Evolutionary conservation across 2,329 filamentous ascomycete species (phyloP).

Genomic region (Trichoderma sp.): DNA sequence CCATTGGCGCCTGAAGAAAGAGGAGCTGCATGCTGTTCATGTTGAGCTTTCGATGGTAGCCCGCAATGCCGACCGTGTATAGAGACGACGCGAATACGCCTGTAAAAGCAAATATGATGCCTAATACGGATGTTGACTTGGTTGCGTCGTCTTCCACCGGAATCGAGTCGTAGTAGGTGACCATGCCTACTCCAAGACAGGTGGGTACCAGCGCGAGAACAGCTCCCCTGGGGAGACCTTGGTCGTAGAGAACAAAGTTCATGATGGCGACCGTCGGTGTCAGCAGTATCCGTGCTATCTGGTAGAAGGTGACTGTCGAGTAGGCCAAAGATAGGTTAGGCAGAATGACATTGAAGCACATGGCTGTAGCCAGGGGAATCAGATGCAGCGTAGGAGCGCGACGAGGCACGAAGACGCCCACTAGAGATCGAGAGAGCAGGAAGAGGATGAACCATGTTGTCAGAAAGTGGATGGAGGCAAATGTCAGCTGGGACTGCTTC

Average conservation of each 20-base stretch:
- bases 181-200: slow-evolving; percentile 65
- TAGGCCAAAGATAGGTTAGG: slow-evolving; percentile 69
- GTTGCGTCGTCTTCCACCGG: slow-evolving; percentile 50
- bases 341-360: slow-evolving; percentile 70
- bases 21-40: slow-evolving; percentile 71
- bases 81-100: slow-evolving; percentile 67
- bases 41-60: slow-evolving; percentile 65
- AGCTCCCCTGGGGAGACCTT: slow-evolving; percentile 58
- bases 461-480: slow-evolving; percentile 69
- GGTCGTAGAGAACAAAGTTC: slow-evolving; percentile 63
- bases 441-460: slow-evolving; percentile 67
- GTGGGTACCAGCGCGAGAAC: slow-evolving; percentile 60
- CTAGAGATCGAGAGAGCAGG: slow-evolving; percentile 58
- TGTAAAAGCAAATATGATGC: slow-evolving; percentile 64
- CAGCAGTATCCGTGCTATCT: slow-evolving; percentile 67
- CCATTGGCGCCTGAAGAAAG: slow-evolving; percentile 67
- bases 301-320: slow-evolving; percentile 70
- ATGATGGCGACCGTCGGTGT: slow-evolving; percentile 67
- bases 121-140: slow-evolving; percentile 59
- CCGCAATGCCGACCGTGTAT: slow-evolving; percentile 70
- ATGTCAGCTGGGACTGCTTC: slow-evolving; percentile 64
- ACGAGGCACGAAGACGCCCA: slow-evolving; percentile 62
- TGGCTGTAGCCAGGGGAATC: slow-evolving; percentile 65
- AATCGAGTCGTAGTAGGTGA: slow-evolving; percentile 69
- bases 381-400: slow-evolving; percentile 58